Evolutionary conservation across 2,329 filamentous ascomycete species (phyloP), one percentile per base, ranked within the genome.

Genomic region (Canariomyces notabilis): DNA sequence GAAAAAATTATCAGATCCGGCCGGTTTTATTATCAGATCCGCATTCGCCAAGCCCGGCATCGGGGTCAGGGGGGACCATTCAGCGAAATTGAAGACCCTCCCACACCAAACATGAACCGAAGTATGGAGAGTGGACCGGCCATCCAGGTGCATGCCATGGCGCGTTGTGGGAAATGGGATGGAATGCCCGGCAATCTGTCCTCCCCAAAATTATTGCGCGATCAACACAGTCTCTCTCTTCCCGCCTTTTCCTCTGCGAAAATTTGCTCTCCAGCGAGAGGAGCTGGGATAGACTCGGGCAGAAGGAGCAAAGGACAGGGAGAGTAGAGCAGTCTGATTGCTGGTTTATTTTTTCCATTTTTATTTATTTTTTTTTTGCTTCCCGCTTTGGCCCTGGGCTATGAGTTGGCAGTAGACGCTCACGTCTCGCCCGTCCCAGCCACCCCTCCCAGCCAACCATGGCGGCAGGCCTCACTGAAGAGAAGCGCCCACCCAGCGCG

Each of bases 41-140:
- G 51, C 46, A 34, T 9, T 18, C 11, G 51, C 51, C 51, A 54
- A 54, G 51, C 49, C 50, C 51, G 51, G 51, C 46, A 54, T 52
- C 51, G 51, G 51, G 34, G 36, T 38, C 36, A 31, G 14, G 14
- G 20, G 35, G 16, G 45, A n/a, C n/a, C n/a, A n/a, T n/a, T n/a
- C n/a, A n/a, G n/a, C n/a, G n/a, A n/a, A 15, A 34, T 22, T 36
- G 41, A 44, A 20, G 19, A 8, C 26, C 26, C 9, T 12, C 26
- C 21, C 33, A 35, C 15, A 35, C 18, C 6, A 35, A 15, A 35
- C 15, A n/a, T n/a, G n/a, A n/a, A n/a, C n/a, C n/a, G n/a, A n/a
- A n/a, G 5, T 12, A 35, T 35, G 11, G 26, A 8, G 26, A 12
- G 26, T 29, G 9, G 26, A n/a, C n/a, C 26, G 8, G 8, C 7